These are phyloP conservation scores for Pelargonium fulgidum DNA, from an alignment of 441 rosid species.

Conservation along the genomic window DNA sequence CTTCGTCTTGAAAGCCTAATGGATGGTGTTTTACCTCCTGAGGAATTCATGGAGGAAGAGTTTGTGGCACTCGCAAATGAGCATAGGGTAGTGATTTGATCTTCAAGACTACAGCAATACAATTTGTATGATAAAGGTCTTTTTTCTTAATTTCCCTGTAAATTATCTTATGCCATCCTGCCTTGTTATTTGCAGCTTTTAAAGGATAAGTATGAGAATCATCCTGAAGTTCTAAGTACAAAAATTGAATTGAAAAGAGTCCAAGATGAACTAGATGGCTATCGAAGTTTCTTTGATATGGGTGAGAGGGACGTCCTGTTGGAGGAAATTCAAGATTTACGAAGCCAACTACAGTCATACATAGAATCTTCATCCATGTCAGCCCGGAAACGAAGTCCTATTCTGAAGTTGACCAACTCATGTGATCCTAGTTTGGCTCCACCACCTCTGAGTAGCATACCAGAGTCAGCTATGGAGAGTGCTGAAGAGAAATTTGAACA, in stretches of 20 bases:
- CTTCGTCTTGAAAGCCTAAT: conserved; percentile 86
- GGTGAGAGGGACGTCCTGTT: conserved; percentile 86
- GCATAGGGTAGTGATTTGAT: conserved; percentile 49
- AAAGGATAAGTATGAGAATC: conserved; percentile 81
- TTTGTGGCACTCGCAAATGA: conserved; percentile 65
- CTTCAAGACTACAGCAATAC: conserved; percentile 5
- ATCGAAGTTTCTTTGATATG: conserved; percentile 64
- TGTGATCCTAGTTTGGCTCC: conserved; percentile 38
- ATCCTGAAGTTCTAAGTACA: conserved; percentile 71
- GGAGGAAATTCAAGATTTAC: conserved; percentile 89
- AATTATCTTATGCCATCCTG: conserved; percentile 19
- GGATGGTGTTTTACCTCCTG: conserved; percentile 86
- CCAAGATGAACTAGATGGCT: conserved; percentile 76
- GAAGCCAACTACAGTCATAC: conserved; percentile 73
- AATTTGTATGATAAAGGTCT: background rate
- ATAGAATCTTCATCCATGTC: conserved; percentile 54
- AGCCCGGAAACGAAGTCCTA: conserved; percentile 43
- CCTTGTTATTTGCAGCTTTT: conserved; percentile 51
- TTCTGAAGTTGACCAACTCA: conserved; percentile 49
- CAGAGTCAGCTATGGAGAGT: conserved; percentile 52
- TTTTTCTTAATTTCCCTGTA: conserved; percentile 12
- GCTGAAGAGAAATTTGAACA: conserved; percentile 53
- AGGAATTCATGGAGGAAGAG: conserved; percentile 89
- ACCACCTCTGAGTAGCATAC: conserved; percentile 40
- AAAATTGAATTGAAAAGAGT: conserved; percentile 72